Conservation (phyloP, 345 rosid species). For the Turnera subulata region DNA sequence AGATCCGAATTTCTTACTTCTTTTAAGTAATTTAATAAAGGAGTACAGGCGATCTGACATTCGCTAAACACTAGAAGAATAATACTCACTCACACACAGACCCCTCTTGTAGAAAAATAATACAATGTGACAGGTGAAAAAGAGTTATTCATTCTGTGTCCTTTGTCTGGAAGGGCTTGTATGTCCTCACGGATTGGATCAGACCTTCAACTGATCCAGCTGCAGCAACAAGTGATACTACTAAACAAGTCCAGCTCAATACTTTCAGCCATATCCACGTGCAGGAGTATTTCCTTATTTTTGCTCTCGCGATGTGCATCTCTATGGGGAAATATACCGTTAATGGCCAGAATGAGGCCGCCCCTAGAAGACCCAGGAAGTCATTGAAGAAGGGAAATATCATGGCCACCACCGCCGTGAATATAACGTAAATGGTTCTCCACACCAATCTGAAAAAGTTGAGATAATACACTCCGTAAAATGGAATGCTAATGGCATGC, state of each 20-base stretch:
- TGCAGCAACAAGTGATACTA: constrained; percentile 56
- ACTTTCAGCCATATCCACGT: constrained; percentile 69
- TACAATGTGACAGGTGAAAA: constrained; percentile 4
- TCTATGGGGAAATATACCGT: constrained; percentile 82
- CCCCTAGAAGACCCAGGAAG: constrained; percentile 74
- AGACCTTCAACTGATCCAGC: constrained; percentile 79
- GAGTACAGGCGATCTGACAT: constrained; percentile 2
- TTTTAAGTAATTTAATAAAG: constrained; percentile 1
- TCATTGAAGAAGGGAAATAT: constrained; percentile 87
- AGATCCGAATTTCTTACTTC: not conserved
- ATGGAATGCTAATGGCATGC: constrained; percentile 35
- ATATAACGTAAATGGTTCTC: constrained; percentile 64
- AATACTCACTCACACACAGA: constrained; percentile 3
- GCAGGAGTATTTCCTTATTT: constrained; percentile 42
- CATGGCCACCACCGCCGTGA: constrained; percentile 69
- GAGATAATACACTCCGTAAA: constrained; percentile 36
- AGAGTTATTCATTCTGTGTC: not conserved
- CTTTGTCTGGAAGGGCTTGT: constrained; percentile 55
- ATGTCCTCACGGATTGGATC: constrained; percentile 42
- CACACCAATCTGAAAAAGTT: constrained; percentile 65
- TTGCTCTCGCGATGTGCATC: constrained; percentile 65
- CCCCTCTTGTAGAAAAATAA: not conserved
- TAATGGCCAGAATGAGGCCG: constrained; percentile 75
- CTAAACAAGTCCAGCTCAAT: constrained; percentile 49
- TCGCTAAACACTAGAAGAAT: constrained; percentile 7